Evolutionary conservation across 352 stramenopile genomes (phyloP), one percentile per base, ranked within the genome.

Genomic region (Globisporangium abappressorium): DNA sequence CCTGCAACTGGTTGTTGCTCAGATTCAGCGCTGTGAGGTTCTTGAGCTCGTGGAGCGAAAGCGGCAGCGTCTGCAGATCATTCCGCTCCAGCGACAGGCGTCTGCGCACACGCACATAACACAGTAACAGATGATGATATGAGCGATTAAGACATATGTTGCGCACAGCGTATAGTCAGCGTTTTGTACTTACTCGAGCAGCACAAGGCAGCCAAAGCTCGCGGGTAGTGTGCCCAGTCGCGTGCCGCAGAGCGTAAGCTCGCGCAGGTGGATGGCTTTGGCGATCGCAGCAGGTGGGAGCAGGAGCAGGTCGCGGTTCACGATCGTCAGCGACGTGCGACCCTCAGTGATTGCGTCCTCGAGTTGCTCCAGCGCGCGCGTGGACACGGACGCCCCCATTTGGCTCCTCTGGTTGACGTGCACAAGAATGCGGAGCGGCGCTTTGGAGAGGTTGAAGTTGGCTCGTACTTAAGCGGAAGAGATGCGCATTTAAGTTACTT

Each of bases 1-100:
- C 74, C 18, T 78, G 69, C 3, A 90, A 28, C 22, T 74, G 60
- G 41, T 90, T 90, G 54, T 69, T 63, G 55, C 79, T 84, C 49
- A 87, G 54, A 54, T 90, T 75, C 0, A 87, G 68, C 12, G 69
- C 65, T 7, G 65, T 68, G 1, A 90, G 70, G 4, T 61, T 70
- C 30, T 64, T 43, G 5, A 90, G 71, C 30, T 85, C 72, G 28
- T 80, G 70, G 47, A 90, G 86, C 11, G 81, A 90, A 24, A 90
- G 68, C 22, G 81, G 81, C 11, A 90, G 72, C 34, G 76, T 72
- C 66, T 86, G 77, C 0, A 90, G 60, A 66, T 86, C 64, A 58
- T 90, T 90, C 0, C 73, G 62, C 26, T 81, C 72, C 5, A 90
- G 74, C 20, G 79, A 86, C 7, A 90, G 53, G 11, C 74, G 72